These are phyloP conservation scores for Chalaropsis ovoidea DNA, from an alignment of 2,329 filamentous ascomycete species.

Conservation along the genomic window DNA sequence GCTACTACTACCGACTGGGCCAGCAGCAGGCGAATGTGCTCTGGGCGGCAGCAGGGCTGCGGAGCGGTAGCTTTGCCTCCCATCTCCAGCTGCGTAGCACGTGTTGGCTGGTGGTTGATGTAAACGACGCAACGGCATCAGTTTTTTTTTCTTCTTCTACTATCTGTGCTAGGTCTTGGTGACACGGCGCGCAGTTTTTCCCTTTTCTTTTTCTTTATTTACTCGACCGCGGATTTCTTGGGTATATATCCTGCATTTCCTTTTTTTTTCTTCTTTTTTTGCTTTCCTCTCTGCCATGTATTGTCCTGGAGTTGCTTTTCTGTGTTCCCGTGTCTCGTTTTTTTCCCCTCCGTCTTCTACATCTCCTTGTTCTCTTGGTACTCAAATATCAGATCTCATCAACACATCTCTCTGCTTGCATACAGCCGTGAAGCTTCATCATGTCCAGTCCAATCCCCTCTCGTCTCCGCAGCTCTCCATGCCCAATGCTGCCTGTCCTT, in stretches of 20 bases:
- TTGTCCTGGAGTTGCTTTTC: not conserved
- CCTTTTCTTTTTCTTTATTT: not conserved
- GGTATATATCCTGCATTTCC: slow-evolving; percentile 9
- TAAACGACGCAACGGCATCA: not conserved
- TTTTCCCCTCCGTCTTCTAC: slow-evolving; percentile 2
- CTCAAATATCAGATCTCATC: too few relatives aligned
- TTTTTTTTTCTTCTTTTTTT: slow-evolving; percentile 8
- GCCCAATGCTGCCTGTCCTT: too few relatives aligned
- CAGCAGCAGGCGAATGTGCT: not conserved
- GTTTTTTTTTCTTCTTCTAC: not conserved
- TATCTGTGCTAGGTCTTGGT: not conserved
- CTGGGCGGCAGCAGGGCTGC: not conserved
- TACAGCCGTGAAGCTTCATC: not conserved
- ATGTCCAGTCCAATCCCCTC: not conserved
- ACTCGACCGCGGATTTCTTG: slow-evolving; percentile 10
- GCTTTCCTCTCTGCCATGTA: not conserved
- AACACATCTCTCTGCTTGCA: not conserved
- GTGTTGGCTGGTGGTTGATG: not conserved
- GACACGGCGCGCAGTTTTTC: not conserved
- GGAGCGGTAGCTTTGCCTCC: not conserved
- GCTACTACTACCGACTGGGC: not conserved
- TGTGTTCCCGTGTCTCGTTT: not conserved
- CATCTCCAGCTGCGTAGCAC: not conserved
- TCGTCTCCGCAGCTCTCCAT: not conserved
- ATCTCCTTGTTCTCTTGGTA: not conserved